Percentiles rank a stretch among this genome's conserved stretches.
phyloP scores from a whole-genome alignment of 805 yeast species.

The Diddensiella transvaalensis region DNA sequence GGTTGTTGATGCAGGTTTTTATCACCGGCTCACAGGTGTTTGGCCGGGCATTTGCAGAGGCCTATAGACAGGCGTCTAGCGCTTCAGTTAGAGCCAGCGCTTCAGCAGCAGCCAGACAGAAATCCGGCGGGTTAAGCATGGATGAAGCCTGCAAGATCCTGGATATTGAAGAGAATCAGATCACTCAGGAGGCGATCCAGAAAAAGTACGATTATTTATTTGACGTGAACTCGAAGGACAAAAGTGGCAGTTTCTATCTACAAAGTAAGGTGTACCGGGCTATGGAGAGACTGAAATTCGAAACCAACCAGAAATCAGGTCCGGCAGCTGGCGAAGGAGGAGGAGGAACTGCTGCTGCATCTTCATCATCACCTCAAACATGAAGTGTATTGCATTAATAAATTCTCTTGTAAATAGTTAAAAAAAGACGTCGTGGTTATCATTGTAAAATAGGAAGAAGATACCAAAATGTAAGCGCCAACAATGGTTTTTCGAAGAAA shows the following conservation, averaged over 20 bases:
- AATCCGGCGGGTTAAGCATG: conserved; percentile 72
- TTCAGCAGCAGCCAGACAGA: conserved; percentile 41
- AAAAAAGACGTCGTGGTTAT: too few relatives aligned
- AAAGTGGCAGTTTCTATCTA: conserved; percentile 91
- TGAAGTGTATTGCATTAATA: not conserved
- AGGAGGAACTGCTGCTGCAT: not conserved
- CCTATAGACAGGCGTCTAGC: conserved; percentile 93
- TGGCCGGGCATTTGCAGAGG: conserved; percentile 94
- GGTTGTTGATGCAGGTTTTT: conserved; percentile 82
- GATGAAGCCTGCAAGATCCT: conserved; percentile 91
- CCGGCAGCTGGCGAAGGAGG: conserved; percentile 6
- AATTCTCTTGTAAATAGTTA: not conserved
- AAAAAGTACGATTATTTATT: conserved; percentile 79
- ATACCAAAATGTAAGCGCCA: too few relatives aligned
- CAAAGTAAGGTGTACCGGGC: conserved; percentile 94
- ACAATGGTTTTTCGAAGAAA: too few relatives aligned
- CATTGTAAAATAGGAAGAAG: not conserved
- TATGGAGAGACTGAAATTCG: conserved; percentile 82
- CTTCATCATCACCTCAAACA: not conserved
- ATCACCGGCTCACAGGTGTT: conserved; percentile 94
- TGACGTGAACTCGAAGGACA: conserved; percentile 85
- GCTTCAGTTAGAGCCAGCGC: conserved; percentile 68
- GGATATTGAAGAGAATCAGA: conserved; percentile 60
- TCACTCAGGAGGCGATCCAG: conserved; percentile 50
- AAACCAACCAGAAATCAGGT: conserved; percentile 43